These are phyloP conservation scores for Olyra latifolia DNA, from an alignment of 176 grass and related monocot genomes.

Conservation along the genomic window DNA sequence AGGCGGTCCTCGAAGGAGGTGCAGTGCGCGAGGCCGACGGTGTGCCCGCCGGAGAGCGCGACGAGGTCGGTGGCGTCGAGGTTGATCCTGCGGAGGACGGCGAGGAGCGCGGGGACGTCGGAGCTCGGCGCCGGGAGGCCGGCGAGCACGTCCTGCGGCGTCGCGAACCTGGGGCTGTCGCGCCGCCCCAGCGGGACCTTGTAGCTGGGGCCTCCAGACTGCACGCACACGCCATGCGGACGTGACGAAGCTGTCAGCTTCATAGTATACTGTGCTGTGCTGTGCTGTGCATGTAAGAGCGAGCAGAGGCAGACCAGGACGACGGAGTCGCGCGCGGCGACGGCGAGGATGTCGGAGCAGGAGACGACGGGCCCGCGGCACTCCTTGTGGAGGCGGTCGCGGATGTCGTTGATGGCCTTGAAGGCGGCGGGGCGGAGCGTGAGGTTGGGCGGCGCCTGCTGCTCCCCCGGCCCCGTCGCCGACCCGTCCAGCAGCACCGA, in stretches of 20 bases:
- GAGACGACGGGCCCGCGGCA: constrained; percentile 57
- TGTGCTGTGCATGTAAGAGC: too few relatives aligned
- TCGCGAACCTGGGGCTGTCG: constrained; percentile 40
- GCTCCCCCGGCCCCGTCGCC: constrained; percentile 53
- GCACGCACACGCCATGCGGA: too few relatives aligned
- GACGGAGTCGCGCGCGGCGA: constrained; percentile 40
- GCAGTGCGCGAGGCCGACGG: constrained; percentile 61
- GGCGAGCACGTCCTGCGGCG: background rate
- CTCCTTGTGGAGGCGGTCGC: constrained; percentile 5
- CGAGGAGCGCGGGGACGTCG: constrained; percentile 27
- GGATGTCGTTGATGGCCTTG: constrained; percentile 67
- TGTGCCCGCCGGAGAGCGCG: constrained; percentile 55
- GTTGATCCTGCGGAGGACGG: constrained; percentile 2
- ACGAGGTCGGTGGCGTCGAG: constrained; percentile 56
- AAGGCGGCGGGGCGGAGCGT: constrained; percentile 61
- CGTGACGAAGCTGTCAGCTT: too few relatives aligned
- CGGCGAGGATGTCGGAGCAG: constrained; percentile 46
- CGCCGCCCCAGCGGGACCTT: constrained; percentile 55
- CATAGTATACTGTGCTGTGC: too few relatives aligned
- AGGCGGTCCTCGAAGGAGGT: constrained; percentile 53
- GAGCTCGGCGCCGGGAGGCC: constrained; percentile 42
- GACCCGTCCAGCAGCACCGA: constrained; percentile 66
- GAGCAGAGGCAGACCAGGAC: background rate
- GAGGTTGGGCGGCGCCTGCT: constrained; percentile 66
- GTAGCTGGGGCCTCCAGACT: constrained; percentile 54